phyloP scores from a whole-genome alignment of 768 basidiomycete species.

The Ramaria rubella region DNA sequence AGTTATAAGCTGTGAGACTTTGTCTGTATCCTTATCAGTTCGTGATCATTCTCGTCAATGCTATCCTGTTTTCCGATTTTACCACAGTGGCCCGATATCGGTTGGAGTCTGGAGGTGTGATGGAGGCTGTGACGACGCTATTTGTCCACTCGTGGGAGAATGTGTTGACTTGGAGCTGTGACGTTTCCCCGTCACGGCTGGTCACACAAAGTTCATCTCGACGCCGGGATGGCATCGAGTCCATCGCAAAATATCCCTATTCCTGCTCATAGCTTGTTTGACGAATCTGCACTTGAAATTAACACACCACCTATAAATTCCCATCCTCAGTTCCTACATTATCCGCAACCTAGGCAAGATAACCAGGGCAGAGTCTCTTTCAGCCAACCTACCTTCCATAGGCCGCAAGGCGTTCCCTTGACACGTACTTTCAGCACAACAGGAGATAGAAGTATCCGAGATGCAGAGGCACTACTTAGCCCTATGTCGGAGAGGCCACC shows the following conservation, averaged over 20 bases:
- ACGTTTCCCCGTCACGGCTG: too few relatives aligned
- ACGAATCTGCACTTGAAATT: constrained; percentile 11
- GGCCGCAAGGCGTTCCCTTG: not conserved
- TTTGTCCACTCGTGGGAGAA: too few relatives aligned
- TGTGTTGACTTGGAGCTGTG: too few relatives aligned
- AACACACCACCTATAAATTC: constrained; percentile 8
- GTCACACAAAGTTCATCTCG: too few relatives aligned
- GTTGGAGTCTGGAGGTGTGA: too few relatives aligned
- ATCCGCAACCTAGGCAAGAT: not conserved
- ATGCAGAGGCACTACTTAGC: constrained; percentile 8
- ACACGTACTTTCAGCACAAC: constrained; percentile 3
- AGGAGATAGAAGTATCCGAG: constrained; percentile 1
- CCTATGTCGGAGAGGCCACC: constrained; percentile 49
- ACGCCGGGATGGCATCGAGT: not conserved
- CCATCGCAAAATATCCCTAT: constrained; percentile 4
- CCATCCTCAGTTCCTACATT: not conserved
- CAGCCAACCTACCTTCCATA: constrained; percentile 5
- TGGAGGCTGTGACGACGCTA: too few relatives aligned
- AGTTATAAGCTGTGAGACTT: too few relatives aligned
- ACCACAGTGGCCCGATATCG: too few relatives aligned
- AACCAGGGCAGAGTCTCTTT: constrained; percentile 13
- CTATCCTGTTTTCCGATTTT: too few relatives aligned
- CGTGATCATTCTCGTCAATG: too few relatives aligned
- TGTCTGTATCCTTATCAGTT: too few relatives aligned
- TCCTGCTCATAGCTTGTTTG: constrained; percentile 5